Percentiles rank a stretch among this genome's conserved stretches.
phyloP scores from a whole-genome alignment of 805 yeast species.

The Wickerhamiella cacticola region DNA sequence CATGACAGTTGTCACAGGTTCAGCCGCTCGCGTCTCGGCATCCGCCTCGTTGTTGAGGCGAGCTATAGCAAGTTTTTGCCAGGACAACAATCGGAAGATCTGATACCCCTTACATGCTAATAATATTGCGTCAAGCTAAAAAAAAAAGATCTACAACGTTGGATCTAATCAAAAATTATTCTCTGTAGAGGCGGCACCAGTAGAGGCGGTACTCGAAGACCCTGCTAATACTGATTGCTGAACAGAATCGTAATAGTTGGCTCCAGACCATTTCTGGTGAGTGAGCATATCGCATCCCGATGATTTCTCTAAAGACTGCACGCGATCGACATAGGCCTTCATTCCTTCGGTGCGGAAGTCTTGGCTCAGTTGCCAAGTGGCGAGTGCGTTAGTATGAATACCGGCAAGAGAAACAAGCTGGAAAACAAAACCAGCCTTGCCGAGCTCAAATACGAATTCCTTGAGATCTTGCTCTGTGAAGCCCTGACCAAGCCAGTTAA shows the following conservation, averaged over 20 bases:
- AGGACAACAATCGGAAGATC: no score
- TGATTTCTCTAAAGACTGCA: constrained; percentile 38
- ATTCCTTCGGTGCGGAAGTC: constrained; percentile 43
- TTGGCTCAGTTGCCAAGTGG: constrained; percentile 40
- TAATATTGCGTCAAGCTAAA: no score
- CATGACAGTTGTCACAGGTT: neutral
- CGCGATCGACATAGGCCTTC: constrained; percentile 44
- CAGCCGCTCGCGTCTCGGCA: constrained; percentile 4
- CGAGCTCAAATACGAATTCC: constrained; percentile 42
- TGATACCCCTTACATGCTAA: no score
- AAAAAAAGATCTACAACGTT: neutral
- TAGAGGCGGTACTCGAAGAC: constrained; percentile 34
- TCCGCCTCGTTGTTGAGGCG: no score
- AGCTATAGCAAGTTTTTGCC: no score
- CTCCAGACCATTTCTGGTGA: constrained; percentile 54
- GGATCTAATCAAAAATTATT: constrained; percentile 11
- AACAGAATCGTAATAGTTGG: constrained; percentile 40
- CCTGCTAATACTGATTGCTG: constrained; percentile 36
- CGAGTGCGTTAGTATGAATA: constrained; percentile 40
- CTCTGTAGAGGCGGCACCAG: constrained; percentile 37
- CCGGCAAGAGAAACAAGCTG: constrained; percentile 55
- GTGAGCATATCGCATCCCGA: constrained; percentile 42
- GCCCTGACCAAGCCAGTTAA: constrained; percentile 50
- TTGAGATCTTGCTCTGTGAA: constrained; percentile 37
- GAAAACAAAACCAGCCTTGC: constrained; percentile 44